Base-by-base conservation (phyloP, 305 asterid genomes). In the Fraxinus platypoda region DNA sequence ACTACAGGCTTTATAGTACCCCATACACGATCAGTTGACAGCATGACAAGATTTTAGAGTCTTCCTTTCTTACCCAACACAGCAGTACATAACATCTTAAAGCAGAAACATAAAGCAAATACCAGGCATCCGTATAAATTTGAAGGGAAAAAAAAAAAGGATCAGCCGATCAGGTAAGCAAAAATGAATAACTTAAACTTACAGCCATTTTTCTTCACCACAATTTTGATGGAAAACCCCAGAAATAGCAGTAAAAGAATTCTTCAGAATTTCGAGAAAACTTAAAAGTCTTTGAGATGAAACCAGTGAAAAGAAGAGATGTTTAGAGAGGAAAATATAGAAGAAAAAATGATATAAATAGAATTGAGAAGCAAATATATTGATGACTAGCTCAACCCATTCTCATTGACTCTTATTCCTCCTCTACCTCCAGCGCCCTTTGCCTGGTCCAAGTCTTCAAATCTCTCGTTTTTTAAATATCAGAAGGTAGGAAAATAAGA, bases 391-490 rank as follows among this genome's bases (percentile, higher is more conserved):
- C 52, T 41, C 52, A 41, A 41, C 83, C 82, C 71, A 86, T 86
- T 79, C 76, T 26, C 74, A 75, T 81, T 84, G 87, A 85, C 88
- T 41, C 80, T 83, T 64, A 64, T 80, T 31, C 34, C 31, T 66
- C n/a, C 8, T 74, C 41, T 49, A 6, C 82, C 49, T 74, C 78
- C 59, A 70, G 13, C 28, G 17, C 73, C 17, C 2, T 64, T 64
- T 64, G 34, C 33, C n/a, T 26, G 73, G 73, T 23, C 72, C 33
- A 64, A 64, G 66, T 54, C 3, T 54, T 54, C 66, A 17, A n/a
- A 5, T n/a, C 66, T 6, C 11, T 54, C 3, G 19, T 41, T 41
- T 41, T 41, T 52, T 0, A 15, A 13, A 52, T 52, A 3, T 15
- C 19, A 8, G 19, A n/a, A 57, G 3, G 1, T 19, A 11, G 66